Evolutionary conservation across 176 grass and related monocot genomes (phyloP).

Genomic region (Puccinellia tenuiflora): DNA sequence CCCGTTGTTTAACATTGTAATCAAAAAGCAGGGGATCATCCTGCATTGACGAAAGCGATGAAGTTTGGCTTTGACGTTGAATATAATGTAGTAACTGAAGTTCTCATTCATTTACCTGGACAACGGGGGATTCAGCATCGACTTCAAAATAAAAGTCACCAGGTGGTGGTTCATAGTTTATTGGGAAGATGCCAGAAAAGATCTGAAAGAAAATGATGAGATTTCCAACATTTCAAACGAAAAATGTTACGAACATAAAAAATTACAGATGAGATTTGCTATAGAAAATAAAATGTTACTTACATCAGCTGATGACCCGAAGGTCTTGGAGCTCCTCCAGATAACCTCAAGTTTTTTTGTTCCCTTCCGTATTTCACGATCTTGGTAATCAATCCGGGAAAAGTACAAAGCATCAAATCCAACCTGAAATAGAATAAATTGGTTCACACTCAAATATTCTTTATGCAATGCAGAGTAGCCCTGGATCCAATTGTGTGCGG

Average conservation of each 20-base stretch:
- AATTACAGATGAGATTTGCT: neutral
- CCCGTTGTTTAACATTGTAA: constrained; percentile 93
- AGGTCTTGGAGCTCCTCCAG: constrained; percentile 79
- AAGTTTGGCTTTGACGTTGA: neutral
- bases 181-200: constrained; percentile 89
- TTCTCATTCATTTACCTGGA: constrained; percentile 63
- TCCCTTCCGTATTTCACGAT: constrained; percentile 59
- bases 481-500: neutral
- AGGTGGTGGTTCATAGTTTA: constrained; percentile 97
- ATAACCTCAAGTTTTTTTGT: constrained; percentile 81
- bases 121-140: constrained; percentile 54
- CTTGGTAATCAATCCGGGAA: constrained; percentile 95
- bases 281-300: constrained; percentile 26
- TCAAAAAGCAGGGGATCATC: constrained; percentile 87
- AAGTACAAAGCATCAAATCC: constrained; percentile 97
- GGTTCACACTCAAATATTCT: neutral
- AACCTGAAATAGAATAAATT: constrained; percentile 44
- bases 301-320: constrained; percentile 80
- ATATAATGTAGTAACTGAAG: neutral
- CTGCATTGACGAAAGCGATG: constrained; percentile 37
- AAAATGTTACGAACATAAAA: constrained; percentile 21
- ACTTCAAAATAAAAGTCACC: constrained; percentile 97
- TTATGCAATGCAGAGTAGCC: neutral
- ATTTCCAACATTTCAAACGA: constrained; percentile 15
- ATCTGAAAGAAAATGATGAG: constrained; percentile 49